Evolutionary conservation across 345 rosid genomes (phyloP), one percentile per base, ranked within the genome.

Genomic region (Hibiscus mutabilis): DNA sequence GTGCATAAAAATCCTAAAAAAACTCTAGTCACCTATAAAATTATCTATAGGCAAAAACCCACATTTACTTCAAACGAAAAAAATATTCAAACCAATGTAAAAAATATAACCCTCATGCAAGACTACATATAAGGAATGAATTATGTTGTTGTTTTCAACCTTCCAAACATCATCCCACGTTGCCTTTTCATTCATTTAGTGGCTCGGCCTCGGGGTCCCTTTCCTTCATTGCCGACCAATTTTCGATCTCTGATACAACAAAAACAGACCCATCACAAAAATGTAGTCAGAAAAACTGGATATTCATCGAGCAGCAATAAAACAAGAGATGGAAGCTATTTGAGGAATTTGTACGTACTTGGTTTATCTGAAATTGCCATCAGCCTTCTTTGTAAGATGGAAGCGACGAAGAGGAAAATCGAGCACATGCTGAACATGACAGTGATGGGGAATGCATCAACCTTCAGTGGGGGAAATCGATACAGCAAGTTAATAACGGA

Each of bases 401-500:
- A 87, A 40, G 98, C 97, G 75, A 94, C 83, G 18, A 91, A 86
- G 77, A 94, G 97, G 89, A 94, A 94, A 77, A 88, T 83, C 0
- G 98, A 91, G 88, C 97, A 94, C 99, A 92, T 95, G 27, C 97
- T 97, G 33, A 95, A 92, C 99, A 92, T 95, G 21, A 92, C 87
- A 5, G 51, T 46, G 51, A 46, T 46, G 51, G 51, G 51, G 15
- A 46, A 46, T 14, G 51, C 51, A 46, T 47, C 77, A 55, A 95
- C 97, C 99, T 92, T 71, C 75, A 82, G 58, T 77, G n/a, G n/a
- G 55, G 18, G 68, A 79, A 29, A 49, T 37, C 57, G 40, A 33
- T 71, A 40, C 22, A 52, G 53, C 8, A 27, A 29, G 60, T 56
- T 71, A 68, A 56, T 60, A 57, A 72, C 29, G 46, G 21, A 44